These are phyloP conservation scores for Komagataella phaffii DNA, from an alignment of 805 yeast genomes.

Conservation along the genomic window DNA sequence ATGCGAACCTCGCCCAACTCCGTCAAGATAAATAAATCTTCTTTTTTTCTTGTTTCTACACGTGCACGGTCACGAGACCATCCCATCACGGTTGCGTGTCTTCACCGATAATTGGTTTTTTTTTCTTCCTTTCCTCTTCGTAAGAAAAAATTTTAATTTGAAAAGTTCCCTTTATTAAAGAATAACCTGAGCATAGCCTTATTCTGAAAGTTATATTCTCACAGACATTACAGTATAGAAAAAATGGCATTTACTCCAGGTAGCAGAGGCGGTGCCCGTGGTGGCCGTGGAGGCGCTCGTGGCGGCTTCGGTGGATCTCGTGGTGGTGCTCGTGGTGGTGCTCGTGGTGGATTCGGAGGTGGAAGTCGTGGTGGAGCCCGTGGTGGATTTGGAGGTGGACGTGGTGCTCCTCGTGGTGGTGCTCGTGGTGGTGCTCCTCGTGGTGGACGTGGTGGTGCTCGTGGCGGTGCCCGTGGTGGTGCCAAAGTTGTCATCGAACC, in stretches of 20 bases:
- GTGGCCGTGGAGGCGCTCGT: constrained; percentile 31
- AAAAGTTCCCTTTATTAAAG: background rate
- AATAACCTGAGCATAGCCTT: background rate
- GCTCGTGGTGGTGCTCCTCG: constrained; percentile 43
- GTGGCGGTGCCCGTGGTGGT: constrained; percentile 81
- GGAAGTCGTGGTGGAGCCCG: constrained; percentile 29
- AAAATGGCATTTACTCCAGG: constrained; percentile 70
- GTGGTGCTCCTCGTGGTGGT: constrained; percentile 40
- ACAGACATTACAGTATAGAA: background rate
- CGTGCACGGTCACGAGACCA: background rate
- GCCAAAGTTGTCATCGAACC: constrained; percentile 97
- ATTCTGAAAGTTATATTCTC: constrained; percentile 3
- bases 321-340: constrained; percentile 35
- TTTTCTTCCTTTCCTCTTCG: background rate
- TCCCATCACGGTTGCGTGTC: background rate
- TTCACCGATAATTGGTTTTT: background rate
- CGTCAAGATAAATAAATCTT: background rate
- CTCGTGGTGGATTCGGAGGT: constrained; percentile 37
- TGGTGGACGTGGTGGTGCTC: constrained; percentile 53
- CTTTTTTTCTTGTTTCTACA: background rate
- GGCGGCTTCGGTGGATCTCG: constrained; percentile 32
- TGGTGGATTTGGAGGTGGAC: constrained; percentile 37
- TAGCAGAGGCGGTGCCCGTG: constrained; percentile 36
- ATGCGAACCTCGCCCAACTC: background rate
- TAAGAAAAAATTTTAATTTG: background rate